Percentiles rank a stretch among this genome's conserved stretches.
Conservation (phyloP, 257 asterid genomes). For the Scutellaria baicalensis region DNA sequence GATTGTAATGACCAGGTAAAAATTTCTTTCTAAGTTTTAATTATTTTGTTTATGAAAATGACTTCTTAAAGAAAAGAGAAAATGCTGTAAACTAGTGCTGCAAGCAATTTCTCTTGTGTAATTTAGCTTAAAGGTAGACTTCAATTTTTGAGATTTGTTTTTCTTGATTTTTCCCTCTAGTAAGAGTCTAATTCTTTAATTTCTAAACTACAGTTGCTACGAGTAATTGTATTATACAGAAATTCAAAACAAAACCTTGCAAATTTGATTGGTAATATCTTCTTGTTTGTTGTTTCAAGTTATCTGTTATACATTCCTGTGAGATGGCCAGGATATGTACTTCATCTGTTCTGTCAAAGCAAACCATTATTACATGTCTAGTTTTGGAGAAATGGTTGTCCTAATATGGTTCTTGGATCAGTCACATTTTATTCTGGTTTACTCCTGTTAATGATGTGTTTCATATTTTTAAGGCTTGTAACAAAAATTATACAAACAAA, state of each 20-base stretch:
- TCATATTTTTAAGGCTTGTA: too few species aligned
- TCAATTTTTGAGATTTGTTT: not conserved
- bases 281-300: not conserved
- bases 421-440: not conserved
- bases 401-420: conserved; percentile 4
- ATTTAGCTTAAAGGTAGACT: not conserved
- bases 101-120: conserved; percentile 3
- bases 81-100: not conserved
- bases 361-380: not conserved
- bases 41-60: not conserved
- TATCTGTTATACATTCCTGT: not conserved
- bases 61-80: not conserved
- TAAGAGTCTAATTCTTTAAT: conserved; percentile 7
- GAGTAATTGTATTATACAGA: not conserved
- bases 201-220: not conserved
- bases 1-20: conserved; percentile 81
- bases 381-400: not conserved
- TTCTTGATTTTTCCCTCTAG: not conserved
- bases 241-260: not conserved
- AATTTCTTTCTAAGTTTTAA: not conserved
- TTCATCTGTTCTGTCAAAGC: not conserved
- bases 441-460: not conserved
- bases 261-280: not conserved
- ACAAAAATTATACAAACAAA: too few species aligned
- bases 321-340: not conserved